phyloP scores from a whole-genome alignment of 2,329 filamentous ascomycete species.

The Arthrocladium fulminans region DNA sequence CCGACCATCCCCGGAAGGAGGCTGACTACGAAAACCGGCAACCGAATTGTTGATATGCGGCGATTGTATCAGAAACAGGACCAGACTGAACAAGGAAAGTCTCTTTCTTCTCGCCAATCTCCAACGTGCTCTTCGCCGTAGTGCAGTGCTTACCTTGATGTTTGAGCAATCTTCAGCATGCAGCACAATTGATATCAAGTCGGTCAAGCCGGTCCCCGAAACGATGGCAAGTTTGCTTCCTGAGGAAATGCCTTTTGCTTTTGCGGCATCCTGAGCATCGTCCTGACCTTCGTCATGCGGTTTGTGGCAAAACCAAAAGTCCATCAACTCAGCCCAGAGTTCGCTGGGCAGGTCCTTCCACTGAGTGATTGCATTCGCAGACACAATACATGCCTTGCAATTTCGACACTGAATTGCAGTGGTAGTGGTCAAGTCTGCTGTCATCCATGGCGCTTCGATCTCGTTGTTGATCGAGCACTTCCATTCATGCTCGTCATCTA shows the following conservation, averaged over 20 bases:
- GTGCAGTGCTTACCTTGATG: slow-evolving; percentile 29
- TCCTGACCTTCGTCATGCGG: slow-evolving; percentile 47
- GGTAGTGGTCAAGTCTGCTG: slow-evolving; percentile 31
- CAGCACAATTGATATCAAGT: slow-evolving; percentile 68
- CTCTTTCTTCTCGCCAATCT: slow-evolving; percentile 49
- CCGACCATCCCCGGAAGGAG: slow-evolving; percentile 26
- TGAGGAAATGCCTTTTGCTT: slow-evolving; percentile 71
- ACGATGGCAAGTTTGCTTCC: slow-evolving; percentile 62
- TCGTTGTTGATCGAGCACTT: slow-evolving; percentile 12
- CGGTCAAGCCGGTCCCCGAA: slow-evolving; percentile 64
- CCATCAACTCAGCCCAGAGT: slow-evolving; percentile 99
- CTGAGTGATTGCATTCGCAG: slow-evolving; percentile 30
- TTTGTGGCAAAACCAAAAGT: slow-evolving; percentile 99
- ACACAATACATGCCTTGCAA: slow-evolving; percentile 29
- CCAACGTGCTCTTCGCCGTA: slow-evolving; percentile 2
- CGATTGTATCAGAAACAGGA: slow-evolving; percentile 51
- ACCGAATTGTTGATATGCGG: slow-evolving; percentile 39
- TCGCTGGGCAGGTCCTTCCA: slow-evolving; percentile 96
- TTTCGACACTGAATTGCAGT: slow-evolving; percentile 34
- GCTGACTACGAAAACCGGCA: slow-evolving; percentile 13
- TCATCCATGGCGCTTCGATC: slow-evolving; percentile 21
- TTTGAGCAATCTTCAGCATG: slow-evolving; percentile 54
- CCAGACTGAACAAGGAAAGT: slow-evolving; percentile 37
- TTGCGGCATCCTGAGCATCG: slow-evolving; percentile 41
- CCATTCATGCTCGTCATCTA: slow-evolving; percentile 32